Evolutionary conservation across 257 asterid species (phyloP), one percentile per base, ranked within the genome.

Genomic region (Lavandula angustifolia): DNA sequence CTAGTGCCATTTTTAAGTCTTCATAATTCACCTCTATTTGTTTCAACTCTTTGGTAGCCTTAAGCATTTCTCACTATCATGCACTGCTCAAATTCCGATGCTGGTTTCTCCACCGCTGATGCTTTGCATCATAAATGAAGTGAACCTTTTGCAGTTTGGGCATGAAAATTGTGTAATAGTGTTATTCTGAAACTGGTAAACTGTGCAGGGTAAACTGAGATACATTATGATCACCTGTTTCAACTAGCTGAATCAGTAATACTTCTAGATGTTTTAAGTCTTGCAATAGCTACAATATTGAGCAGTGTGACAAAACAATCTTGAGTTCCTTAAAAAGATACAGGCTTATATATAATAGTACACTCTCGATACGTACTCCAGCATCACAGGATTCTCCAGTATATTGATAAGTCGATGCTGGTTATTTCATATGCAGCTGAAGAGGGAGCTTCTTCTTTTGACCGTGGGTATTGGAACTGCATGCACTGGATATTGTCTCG

Each of bases 401-500:
- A 43, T 57, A 3, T 62, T 44, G 32, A 77, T 80, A 73, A 60
- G 81, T 71, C 50, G 73, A 79, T 70, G 75, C 75, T 78, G 71
- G 60, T 66, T 29, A 4, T 55, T 64, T 50, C 59, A 29, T 27
- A 69, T 84, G 80, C 92, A 94, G 99, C 94, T 94, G 48, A 94
- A 90, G 82, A 86, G 88, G 78, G 99, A 94, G 74, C 78, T 90
- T 68, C 80, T 90, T 35, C 84, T 85, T 53, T 72, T 90, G 73
- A 94, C 96, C 0, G 88, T 83, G 75, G 84, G 84, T 32, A 78
- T 94, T 48, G 99, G 99, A 77, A 75, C 94, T 66, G 95, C 89
- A 27, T 94, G 99, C 61, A 81, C 82, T 64, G 99, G 97, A 73
- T 94, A 94, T 76, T 94, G 99, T 73, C 87, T 90, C 7, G 66